Base-by-base conservation (phyloP, 768 basidiomycete species). In the Serpula lacrymans region DNA sequence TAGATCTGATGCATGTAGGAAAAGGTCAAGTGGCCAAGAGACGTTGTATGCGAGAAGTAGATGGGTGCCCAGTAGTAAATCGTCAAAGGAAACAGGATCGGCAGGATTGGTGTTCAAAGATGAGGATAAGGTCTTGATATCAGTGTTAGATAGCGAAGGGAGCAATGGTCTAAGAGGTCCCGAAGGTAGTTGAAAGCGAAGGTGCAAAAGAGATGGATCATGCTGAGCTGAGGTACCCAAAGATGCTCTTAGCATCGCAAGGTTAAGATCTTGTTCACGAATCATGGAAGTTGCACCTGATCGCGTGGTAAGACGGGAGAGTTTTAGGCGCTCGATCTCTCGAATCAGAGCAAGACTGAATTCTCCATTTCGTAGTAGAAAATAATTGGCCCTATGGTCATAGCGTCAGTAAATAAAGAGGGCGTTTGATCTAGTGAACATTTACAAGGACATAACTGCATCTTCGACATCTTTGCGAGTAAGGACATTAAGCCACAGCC, bases 401-500 rank as follows among this genome's bases (percentile, higher is more conserved):
- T 21, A 44, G n/a, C 26, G 13, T 23, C 2, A 37, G 40, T 46
- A 54, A 12, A 40, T 17, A 39, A 17, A 18, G 33, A 28, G 33
- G 25, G 9, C 27, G 27, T 32, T 16, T n/a, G n/a, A n/a, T n/a
- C n/a, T n/a, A 28, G 34, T 31, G 29, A 23, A 22, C 1, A 64
- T 88, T 58, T 61, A 92, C 91, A 94, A 58, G 10, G 88, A 86
- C 50, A 92, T 80, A 14, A 95, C 79, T 0, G 91, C 84, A 17
- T 85, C 84, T 47, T 86, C 82, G 1, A 94, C 84, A 46, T 92
- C 89, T 50, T 78, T 76, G 52, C 75, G 74, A 2, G 90, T 94
- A 37, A 96, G 68, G 26, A 95, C 84, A 53, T 93, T 90, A 17
- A 80, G 61, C 93, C 92, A 96, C 1, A 96, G 69, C 91, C 92